Evolutionary conservation across 495 filamentous ascomycete species (phyloP).

Genomic region (Friedmanniomyces simplex): DNA sequence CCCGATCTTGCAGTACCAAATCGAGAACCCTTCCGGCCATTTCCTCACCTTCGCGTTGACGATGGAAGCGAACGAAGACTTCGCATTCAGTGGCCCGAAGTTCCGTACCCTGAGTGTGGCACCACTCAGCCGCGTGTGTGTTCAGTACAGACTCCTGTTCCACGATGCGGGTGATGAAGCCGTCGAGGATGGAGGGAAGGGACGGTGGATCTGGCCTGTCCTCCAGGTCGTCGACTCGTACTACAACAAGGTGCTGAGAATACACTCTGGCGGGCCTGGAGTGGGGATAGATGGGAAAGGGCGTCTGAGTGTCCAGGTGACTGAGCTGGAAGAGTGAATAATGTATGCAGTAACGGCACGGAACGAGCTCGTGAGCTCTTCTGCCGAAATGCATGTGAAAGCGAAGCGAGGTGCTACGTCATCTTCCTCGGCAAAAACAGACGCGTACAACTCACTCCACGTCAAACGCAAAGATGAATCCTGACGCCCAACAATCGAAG

Average conservation of each 20-base stretch:
- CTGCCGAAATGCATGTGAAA: not conserved
- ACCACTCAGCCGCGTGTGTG: constrained; percentile 59
- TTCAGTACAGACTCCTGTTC: constrained; percentile 52
- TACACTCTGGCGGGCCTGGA: constrained; percentile 52
- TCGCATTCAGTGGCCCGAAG: constrained; percentile 89
- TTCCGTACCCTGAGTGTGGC: constrained; percentile 63
- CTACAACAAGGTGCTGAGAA: constrained; percentile 74
- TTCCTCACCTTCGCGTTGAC: constrained; percentile 81
- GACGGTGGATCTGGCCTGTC: constrained; percentile 56
- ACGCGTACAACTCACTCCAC: not conserved
- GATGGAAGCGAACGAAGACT: constrained; percentile 87
- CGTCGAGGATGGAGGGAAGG: constrained; percentile 3
- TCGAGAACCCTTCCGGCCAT: constrained; percentile 92
- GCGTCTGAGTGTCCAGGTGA: constrained; percentile 4
- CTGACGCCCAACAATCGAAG: constrained; percentile 38
- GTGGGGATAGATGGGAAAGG: constrained; percentile 10
- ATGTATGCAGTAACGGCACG: too few species aligned
- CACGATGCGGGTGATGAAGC: constrained; percentile 16
- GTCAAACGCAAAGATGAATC: constrained; percentile 7
- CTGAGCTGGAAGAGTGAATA: not conserved
- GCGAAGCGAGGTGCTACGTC: not conserved
- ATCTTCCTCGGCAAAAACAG: not conserved
- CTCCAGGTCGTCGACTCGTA: constrained; percentile 75
- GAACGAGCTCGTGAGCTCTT: not conserved
- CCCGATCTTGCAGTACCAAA: constrained; percentile 52